A percentile compares a stretch with the other conserved stretches of the same genome.
phyloP scores from a whole-genome alignment of 495 filamentous ascomycete species.

The Cudoniella acicularis region DNA sequence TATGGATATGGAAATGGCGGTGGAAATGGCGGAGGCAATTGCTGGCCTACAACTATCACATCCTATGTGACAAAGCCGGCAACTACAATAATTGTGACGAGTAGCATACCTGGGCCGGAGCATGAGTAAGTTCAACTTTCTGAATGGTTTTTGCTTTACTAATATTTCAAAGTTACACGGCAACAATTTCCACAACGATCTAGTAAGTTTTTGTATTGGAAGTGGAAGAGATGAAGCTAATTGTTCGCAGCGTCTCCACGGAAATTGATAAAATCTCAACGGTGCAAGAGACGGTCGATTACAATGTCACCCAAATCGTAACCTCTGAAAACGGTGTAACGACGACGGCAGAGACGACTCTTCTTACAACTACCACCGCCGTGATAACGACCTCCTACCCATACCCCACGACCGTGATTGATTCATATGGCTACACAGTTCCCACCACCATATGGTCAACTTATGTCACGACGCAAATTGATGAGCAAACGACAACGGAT shows the following conservation, averaged over 20 bases:
- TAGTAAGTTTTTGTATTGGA: background rate
- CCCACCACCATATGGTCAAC: background rate
- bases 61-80: background rate
- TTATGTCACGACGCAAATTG: background rate
- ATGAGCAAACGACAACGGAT: background rate
- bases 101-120: background rate
- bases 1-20: background rate
- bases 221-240: background rate
- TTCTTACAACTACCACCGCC: background rate
- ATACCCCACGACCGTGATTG: background rate
- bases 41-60: background rate
- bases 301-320: too few relatives aligned
- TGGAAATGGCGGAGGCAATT: background rate
- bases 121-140: background rate
- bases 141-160: background rate
- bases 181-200: constrained; percentile 1
- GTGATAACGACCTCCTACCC: background rate
- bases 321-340: too few relatives aligned
- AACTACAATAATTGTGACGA: background rate
- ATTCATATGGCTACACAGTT: background rate
- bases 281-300: background rate
- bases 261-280: background rate
- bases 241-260: constrained; percentile 1
- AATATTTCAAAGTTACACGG: background rate
- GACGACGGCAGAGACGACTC: background rate